Evolutionary conservation across 257 asterid genomes (phyloP), one percentile per base, ranked within the genome.

Genomic region (Fraxinus cuspidata): DNA sequence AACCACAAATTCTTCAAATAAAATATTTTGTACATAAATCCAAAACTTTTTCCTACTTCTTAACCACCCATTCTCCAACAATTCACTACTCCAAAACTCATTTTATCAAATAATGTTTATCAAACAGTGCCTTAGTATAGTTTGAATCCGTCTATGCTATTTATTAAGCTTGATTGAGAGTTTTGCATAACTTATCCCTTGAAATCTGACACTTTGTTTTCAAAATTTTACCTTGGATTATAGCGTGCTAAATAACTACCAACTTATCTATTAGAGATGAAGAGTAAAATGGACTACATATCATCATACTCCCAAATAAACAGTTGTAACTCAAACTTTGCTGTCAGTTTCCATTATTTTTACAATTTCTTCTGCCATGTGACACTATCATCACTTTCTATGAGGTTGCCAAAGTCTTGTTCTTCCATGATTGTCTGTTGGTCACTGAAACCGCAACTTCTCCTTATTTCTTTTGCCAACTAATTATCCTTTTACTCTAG

Each of bases 121-220:
- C 35, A 32, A 32, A 4, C 35, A 32, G 35, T 5, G 35, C 35
- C 35, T 32, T 58, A 19, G 60, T 37, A 37, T 37, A 27, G 9
- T 38, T 58, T 53, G 49, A 60, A 27, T 47, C 71, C 40, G 13
- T 78, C 47, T 68, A 56, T 79, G 77, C 69, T 70, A 31, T 23
- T 19, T 74, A 31, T 35, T 67, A 78, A 65, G 64, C 72, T 12
- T 74, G 37, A 37, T 37, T 65, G 66, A 53, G 49, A 71, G 68
- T 32, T 71, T 28, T 27, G 63, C 19, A 3, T 10, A 53, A 58
- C 72, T 70, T 25, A 19, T 77, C 35, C 58, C 29, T 63, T n/a
- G 53, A 80, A 32, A 18, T 27, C 3, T 56, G 25, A 56, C 25
- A 56, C 65, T 56, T 40, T 10, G 8, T 16, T 25, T 38, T 74